phyloP scores from a whole-genome alignment of 257 asterid genomes.

The Gentiana macrophylla region DNA sequence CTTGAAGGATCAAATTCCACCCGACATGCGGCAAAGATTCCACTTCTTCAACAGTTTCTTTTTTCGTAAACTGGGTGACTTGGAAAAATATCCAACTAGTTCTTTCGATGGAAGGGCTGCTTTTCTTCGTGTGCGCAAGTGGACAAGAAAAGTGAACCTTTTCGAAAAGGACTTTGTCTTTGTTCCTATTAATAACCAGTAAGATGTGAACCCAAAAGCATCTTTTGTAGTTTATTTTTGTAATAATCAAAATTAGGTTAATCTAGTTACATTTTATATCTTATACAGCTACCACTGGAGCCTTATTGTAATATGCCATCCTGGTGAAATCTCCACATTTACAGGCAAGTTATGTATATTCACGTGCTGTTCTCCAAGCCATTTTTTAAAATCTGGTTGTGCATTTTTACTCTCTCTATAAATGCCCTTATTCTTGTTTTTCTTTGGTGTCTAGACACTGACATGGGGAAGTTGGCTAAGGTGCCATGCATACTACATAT shows the following conservation, averaged over 20 bases:
- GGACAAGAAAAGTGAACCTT: slow-evolving; percentile 91
- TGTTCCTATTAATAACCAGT: slow-evolving; percentile 92
- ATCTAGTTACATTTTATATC: slow-evolving; percentile 3
- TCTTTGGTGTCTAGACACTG: slow-evolving; percentile 34
- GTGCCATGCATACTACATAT: slow-evolving; percentile 44
- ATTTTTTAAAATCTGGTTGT: slow-evolving; percentile 3
- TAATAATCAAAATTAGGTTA: not conserved
- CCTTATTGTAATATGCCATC: slow-evolving; percentile 76
- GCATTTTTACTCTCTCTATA: slow-evolving; percentile 3
- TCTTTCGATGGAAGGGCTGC: slow-evolving; percentile 85
- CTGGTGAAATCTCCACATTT: slow-evolving; percentile 56
- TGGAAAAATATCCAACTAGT: slow-evolving; percentile 88
- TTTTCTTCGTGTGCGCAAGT: slow-evolving; percentile 89
- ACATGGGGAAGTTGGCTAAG: slow-evolving; percentile 18
- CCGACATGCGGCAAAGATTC: slow-evolving; percentile 43
- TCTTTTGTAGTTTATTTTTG: not conserved
- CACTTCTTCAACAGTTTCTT: slow-evolving; percentile 95
- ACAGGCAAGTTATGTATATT: slow-evolving; percentile 50
- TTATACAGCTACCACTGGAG: slow-evolving; percentile 89
- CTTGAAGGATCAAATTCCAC: slow-evolving; percentile 49
- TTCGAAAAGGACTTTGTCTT: slow-evolving; percentile 80
- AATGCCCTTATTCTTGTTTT: not conserved
- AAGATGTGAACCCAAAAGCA: slow-evolving; percentile 22
- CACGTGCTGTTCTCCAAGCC: slow-evolving; percentile 2
- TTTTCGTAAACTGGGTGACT: slow-evolving; percentile 85